A percentile compares a stretch with the other conserved stretches of the same genome.
Evolutionary conservation across 805 yeast species (phyloP).

Genomic region (Saccharomycopsis sp.): DNA sequence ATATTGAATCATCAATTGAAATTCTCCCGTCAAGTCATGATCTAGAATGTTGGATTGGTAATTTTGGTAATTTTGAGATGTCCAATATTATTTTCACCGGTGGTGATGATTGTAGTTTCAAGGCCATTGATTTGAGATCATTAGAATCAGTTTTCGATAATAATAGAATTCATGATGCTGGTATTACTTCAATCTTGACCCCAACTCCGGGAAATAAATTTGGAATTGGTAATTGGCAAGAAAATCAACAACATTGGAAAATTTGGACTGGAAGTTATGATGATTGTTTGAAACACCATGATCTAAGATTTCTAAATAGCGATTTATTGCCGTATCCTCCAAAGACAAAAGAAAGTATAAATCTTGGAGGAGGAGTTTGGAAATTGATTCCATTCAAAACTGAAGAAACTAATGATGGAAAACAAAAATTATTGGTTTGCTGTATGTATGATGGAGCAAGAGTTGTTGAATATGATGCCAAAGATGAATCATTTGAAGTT

Average conservation of each 20-base stretch:
- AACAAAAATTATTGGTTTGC: slow-evolving; percentile 63
- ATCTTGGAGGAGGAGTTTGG: slow-evolving; percentile 95
- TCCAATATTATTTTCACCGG: slow-evolving; percentile 65
- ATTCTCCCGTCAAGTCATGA: background rate
- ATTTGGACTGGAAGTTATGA: slow-evolving; percentile 91
- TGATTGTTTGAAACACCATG: slow-evolving; percentile 61
- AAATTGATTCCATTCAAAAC: slow-evolving; percentile 57
- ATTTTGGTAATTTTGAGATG: slow-evolving; percentile 12
- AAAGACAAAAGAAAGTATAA: slow-evolving; percentile 33
- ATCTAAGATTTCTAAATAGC: slow-evolving; percentile 45
- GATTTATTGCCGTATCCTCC: slow-evolving; percentile 18
- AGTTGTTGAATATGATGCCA: slow-evolving; percentile 33
- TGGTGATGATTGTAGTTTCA: slow-evolving; percentile 76
- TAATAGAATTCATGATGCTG: slow-evolving; percentile 68
- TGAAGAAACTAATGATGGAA: slow-evolving; percentile 1
- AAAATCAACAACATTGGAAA: slow-evolving; percentile 28
- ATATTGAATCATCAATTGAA: background rate
- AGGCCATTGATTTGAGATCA: slow-evolving; percentile 59
- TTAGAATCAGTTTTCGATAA: slow-evolving; percentile 26
- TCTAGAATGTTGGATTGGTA: slow-evolving; percentile 15
- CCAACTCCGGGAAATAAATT: slow-evolving; percentile 29
- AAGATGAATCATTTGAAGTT: slow-evolving; percentile 15
- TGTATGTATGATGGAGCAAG: slow-evolving; percentile 96
- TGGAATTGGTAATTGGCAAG: slow-evolving; percentile 32
- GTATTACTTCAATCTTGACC: slow-evolving; percentile 74